Evolutionary conservation across 176 grass and related monocot genomes (phyloP).

Genomic region (Rhipidocladum racemiflorum): DNA sequence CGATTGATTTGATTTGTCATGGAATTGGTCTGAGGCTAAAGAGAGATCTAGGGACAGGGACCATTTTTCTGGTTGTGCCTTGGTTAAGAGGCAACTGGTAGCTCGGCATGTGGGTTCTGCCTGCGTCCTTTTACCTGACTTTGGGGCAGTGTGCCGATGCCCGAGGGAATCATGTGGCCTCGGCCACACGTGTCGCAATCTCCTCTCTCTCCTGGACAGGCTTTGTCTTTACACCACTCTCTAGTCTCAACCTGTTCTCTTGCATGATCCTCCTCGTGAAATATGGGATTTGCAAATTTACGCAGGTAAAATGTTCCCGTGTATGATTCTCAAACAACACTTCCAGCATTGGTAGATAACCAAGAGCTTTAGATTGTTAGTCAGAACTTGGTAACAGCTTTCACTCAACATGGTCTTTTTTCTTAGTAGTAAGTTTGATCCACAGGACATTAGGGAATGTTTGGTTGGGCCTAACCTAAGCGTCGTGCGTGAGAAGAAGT

Average conservation of each 20-base stretch:
- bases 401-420: background rate
- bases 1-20: constrained; percentile 3
- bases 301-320: background rate
- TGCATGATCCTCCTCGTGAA: background rate
- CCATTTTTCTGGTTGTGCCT: constrained; percentile 15
- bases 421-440: background rate
- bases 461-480: no score
- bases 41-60: constrained; percentile 33
- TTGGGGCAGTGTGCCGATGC: constrained; percentile 19
- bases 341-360: background rate
- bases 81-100: background rate
- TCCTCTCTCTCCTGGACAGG: background rate
- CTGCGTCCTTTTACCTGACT: constrained; percentile 25
- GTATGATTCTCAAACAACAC: background rate
- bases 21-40: constrained; percentile 26
- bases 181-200: background rate
- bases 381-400: background rate
- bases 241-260: background rate
- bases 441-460: no score
- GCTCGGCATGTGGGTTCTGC: constrained; percentile 23
- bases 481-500: no score
- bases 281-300: background rate
- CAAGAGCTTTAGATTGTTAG: background rate
- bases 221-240: background rate
- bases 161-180: constrained; percentile 19